phyloP scores from a whole-genome alignment of 495 filamentous ascomycete genomes.

The Lepraria neglecta region DNA sequence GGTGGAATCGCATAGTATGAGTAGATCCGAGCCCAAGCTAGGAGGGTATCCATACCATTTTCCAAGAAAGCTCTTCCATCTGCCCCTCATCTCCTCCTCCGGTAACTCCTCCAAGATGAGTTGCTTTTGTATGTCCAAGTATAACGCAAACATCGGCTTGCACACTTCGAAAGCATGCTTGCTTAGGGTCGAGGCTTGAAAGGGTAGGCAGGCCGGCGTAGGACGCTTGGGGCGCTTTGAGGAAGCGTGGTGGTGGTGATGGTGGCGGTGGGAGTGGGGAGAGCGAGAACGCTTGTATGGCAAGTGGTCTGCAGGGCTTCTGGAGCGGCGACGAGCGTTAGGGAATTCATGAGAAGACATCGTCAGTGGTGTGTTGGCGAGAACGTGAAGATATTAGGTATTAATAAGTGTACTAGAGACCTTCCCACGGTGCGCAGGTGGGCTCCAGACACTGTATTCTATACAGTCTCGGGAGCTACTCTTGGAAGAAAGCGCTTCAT shows the following conservation, averaged over 20 bases:
- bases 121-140: conserved; percentile 85
- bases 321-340: conserved; percentile 7
- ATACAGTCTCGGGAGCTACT: too few species aligned
- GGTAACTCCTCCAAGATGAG: conserved; percentile 56
- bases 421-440: neutral
- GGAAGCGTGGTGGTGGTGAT: conserved; percentile 1
- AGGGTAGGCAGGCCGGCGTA: conserved; percentile 50
- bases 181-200: conserved; percentile 55
- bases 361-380: neutral
- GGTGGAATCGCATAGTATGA: too few species aligned
- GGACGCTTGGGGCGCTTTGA: conserved; percentile 16
- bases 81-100: conserved; percentile 64
- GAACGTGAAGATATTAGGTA: neutral
- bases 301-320: conserved; percentile 7
- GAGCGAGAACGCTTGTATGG: conserved; percentile 21
- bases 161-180: conserved; percentile 59
- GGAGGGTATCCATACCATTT: conserved; percentile 62
- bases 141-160: conserved; percentile 70
- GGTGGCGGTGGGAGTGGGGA: conserved; percentile 11
- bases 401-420: neutral
- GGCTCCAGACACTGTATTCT: neutral
- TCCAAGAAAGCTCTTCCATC: conserved; percentile 88
- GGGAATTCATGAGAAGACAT: conserved; percentile 11
- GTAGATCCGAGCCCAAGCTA: neutral
- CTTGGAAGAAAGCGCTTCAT: too few species aligned